Evolutionary conservation across 306 rosid genomes (phyloP), one percentile per base, ranked within the genome.

Genomic region (Psophocarpus tetragonolobus): DNA sequence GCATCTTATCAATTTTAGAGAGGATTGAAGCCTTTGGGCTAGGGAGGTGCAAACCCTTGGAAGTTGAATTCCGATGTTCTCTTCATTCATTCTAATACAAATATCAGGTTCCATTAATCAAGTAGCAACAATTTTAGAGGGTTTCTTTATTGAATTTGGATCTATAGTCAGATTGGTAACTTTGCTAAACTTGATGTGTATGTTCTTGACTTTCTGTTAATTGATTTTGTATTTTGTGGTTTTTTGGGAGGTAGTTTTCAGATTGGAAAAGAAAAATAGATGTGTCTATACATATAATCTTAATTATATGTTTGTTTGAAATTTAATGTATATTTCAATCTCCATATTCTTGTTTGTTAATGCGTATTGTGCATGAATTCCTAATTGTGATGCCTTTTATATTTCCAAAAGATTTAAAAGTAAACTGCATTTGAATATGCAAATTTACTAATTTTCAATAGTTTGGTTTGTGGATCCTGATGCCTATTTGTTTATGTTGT

Each of bases 251-350:
- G 38, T 54, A 27, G 44, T 77, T 74, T 80, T 44, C 9, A 8
- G 63, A 63, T 38, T 67, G 81, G 69, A 42, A 78, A 56, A 29
- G 47, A 44, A 75, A 45, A 78, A n/a, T 39, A 38, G 57, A 77
- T 23, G 7, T n/a, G 11, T 44, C 30, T 51, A 38, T 66, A 64
- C 17, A 39, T 5, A 35, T 35, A 58, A 60, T 41, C 68, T 33
- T 35, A 41, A 23, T 32, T 74, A 66, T 33, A 24, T 73, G 23
- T 32, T 30, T 73, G 23, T 32, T 30, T 42, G 23, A 64, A 73
- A 41, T 61, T 30, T 62, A 62, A 8, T 53, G 9, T 58, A 27
- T 44, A 27, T 33, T 68, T 45, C 45, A 27, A n/a, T 81, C 27
- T 12, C n/a, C 42, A 4, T 54, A 29, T 48, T 75, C 66, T 51